These are phyloP conservation scores for Pleurotus sapidus DNA, from an alignment of 768 basidiomycete species.

Conservation along the genomic window DNA sequence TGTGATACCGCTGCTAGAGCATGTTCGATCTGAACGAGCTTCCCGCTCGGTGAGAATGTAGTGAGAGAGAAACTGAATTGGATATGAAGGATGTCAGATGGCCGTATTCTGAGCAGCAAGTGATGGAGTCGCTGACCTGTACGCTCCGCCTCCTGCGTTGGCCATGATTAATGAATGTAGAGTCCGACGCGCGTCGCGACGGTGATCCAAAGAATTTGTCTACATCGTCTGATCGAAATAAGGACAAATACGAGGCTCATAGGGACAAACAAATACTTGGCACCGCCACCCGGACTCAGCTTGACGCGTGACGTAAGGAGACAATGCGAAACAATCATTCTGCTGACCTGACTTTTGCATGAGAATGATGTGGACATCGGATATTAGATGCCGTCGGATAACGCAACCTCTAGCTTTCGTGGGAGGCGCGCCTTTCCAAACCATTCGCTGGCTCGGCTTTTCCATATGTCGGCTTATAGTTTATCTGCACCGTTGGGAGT, in stretches of 20 bases:
- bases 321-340: too few species aligned
- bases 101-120: slow-evolving; percentile 2
- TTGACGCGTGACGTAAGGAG: not conserved
- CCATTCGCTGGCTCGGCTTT: too few species aligned
- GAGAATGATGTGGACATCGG: not conserved
- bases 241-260: too few species aligned
- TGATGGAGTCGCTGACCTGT: slow-evolving; percentile 45
- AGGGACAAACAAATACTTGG: not conserved
- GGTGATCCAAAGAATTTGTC: not conserved
- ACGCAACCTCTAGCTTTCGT: too few species aligned
- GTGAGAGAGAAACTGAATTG: slow-evolving; percentile 89
- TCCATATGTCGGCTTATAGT: too few species aligned
- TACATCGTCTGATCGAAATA: too few species aligned
- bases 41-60: slow-evolving; percentile 98
- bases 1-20: slow-evolving; percentile 94
- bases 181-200: slow-evolving; percentile 3
- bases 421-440: too few species aligned
- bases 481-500: too few species aligned
- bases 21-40: slow-evolving; percentile 99
- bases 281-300: not conserved
- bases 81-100: slow-evolving; percentile 8
- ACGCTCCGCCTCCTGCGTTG: slow-evolving; percentile 78
- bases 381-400: too few species aligned
- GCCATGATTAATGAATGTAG: slow-evolving; percentile 47
- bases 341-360: too few species aligned